Evolutionary conservation across 352 stramenopile genomes (phyloP), one percentile per base, ranked within the genome.

Genomic region (Nannochloropsis limnetica): DNA sequence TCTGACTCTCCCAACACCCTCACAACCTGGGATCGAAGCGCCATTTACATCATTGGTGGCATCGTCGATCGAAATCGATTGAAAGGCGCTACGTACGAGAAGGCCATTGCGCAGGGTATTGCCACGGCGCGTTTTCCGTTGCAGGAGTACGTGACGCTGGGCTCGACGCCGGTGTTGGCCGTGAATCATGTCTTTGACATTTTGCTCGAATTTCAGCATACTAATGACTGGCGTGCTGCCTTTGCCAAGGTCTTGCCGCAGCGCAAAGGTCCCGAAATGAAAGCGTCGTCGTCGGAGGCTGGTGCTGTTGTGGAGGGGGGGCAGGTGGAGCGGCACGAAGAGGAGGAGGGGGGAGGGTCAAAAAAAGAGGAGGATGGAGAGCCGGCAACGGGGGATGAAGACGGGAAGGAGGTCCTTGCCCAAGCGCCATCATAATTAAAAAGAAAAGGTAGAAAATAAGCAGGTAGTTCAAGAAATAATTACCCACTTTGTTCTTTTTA

Each of bases 31-130:
- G 89, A 94, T 80, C 88, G 90, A 43, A 89, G 93, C 84, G 94
- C 96, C 84, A 91, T 96, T 28, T 98, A 98, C 87, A 93, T 98
- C 67, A 98, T 98, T 85, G 95, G 95, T 20, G 95, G 95, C 23
- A 98, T 98, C 86, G 95, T 98, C 27, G 95, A 98, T 88, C 90
- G 95, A 80, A 98, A 98, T 86, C 91, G 95, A n/a, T 20, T 74
- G 0, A 74, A 74, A 28, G 89, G 91, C 9, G 90, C 91, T 22
- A 95, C 95, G 14, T 95, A 97, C 81, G 86, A 96, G 79, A 95
- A 96, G 84, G 95, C 95, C 2, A 79, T 93, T 43, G 84, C 90
- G 79, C 90, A 97, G 43, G 91, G 90, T n/a, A 94, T 97, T 84
- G 87, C 89, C 69, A 97, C 93, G 8, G 94, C 92, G 29, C 95